Base-by-base conservation (phyloP, 345 rosid species). In the Streptanthus diversifolius region DNA sequence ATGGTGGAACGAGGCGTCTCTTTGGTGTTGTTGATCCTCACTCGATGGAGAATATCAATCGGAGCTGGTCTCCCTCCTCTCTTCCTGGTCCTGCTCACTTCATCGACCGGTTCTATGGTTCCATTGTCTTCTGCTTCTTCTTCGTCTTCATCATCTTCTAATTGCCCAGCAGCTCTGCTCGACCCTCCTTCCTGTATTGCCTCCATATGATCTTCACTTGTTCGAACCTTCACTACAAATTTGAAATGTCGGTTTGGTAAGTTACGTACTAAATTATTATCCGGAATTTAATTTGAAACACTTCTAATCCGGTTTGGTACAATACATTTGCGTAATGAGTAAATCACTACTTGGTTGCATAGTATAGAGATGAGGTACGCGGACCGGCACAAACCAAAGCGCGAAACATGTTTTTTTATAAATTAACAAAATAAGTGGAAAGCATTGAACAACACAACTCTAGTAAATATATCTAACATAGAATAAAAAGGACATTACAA, bases 1-100 rank as follows among this genome's bases (percentile, higher is more conserved):
- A 90, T 80, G 66, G 89, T 87, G 3, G 91, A 87, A n/a, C 84
- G 80, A 77, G 96, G 96, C 47, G 96, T 86, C 71, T 80, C 92
- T 1, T 48, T 49, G 1, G 73, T 68, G 61, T 79, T 53, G 64
- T 86, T 85, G 49, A 90, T 76, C 47, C 60, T 85, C 55, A 86
- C 88, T 11, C 57, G 79, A 44, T 80, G 37, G 1, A 87, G 79
- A 59, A 90, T 30, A 25, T 86, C 82, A 6, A 85, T 5, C 5
- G 87, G 86, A 82, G 88, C 82, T 33, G 87, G 87, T 79, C 81
- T 77, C 8, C 0, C 43, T 12, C 0, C 30, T 47, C 74, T 61
- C 65, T 69, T 36, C 74, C 8, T 62, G 27, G 18, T 51, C 22
- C 17, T 49, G 18, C 63, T 32, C 55, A 13, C 66, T 6, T 62